Evolutionary conservation across 1,284 basidiomycete species (phyloP).

Genomic region (Coriolopsis trogii): DNA sequence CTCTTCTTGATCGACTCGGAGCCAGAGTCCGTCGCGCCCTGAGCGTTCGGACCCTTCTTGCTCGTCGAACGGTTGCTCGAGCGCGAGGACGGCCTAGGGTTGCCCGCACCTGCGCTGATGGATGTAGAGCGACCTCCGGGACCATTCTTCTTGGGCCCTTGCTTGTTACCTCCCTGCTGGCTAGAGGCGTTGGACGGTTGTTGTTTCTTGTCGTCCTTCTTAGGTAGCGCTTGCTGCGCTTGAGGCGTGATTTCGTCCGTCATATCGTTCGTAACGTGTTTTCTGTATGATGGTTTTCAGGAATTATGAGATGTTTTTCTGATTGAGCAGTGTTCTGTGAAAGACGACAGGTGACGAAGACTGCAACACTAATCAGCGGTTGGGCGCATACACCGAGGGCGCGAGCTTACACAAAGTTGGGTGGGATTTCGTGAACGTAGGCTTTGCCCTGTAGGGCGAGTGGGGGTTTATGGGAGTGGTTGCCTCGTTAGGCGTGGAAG

Average conservation of each 20-base stretch:
- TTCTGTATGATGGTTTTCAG: constrained; percentile 43
- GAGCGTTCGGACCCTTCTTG: constrained; percentile 50
- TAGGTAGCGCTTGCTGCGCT: constrained; percentile 42
- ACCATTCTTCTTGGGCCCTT: constrained; percentile 55
- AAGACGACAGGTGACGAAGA: constrained; percentile 31
- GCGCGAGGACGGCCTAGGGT: constrained; percentile 61
- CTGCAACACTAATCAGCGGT: constrained; percentile 20
- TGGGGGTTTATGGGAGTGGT: constrained; percentile 65
- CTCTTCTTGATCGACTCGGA: constrained; percentile 67
- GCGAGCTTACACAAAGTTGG: constrained; percentile 55
- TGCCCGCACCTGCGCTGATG: constrained; percentile 45
- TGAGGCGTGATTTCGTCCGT: constrained; percentile 73
- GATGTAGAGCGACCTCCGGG: constrained; percentile 53
- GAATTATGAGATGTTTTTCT: constrained; percentile 55
- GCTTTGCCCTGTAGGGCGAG: constrained; percentile 88
- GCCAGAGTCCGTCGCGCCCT: constrained; percentile 59
- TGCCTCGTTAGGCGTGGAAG: constrained; percentile 61
- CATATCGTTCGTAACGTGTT: constrained; percentile 78
- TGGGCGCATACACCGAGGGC: constrained; percentile 16
- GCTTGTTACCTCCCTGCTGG: constrained; percentile 41
- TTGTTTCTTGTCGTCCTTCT: constrained; percentile 68
- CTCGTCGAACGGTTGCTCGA: constrained; percentile 46
- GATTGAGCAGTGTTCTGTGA: constrained; percentile 47
- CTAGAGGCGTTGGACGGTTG: constrained; percentile 30
- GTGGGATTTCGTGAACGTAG: constrained; percentile 48